Evolutionary conservation across 352 stramenopile genomes (phyloP).

Genomic region (Phytophthora macrochlamydospora): DNA sequence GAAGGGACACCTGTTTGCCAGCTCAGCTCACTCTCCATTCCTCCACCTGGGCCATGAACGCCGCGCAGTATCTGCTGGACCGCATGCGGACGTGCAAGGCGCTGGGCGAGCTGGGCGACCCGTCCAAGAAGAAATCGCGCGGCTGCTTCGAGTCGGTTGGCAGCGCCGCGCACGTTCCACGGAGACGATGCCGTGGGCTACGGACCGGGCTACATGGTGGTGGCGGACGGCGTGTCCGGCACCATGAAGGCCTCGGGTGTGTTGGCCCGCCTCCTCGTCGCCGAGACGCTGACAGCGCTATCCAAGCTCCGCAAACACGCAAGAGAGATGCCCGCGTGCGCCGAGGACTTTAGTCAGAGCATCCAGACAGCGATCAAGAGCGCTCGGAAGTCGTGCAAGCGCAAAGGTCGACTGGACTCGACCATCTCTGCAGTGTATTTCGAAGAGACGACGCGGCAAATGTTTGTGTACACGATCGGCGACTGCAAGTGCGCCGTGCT

Average conservation of each 20-base stretch:
- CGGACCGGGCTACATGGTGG: constrained; percentile 84
- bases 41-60: constrained; percentile 46
- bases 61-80: constrained; percentile 70
- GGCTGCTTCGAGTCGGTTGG: constrained; percentile 81
- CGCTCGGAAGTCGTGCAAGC: constrained; percentile 71
- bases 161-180: constrained; percentile 78
- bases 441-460: constrained; percentile 65
- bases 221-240: constrained; percentile 85
- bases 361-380: constrained; percentile 78
- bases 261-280: constrained; percentile 76
- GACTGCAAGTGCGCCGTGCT: constrained; percentile 90
- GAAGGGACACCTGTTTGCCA: constrained; percentile 5
- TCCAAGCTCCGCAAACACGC: constrained; percentile 73
- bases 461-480: constrained; percentile 88
- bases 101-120: constrained; percentile 41
- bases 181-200: constrained; percentile 89
- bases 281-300: constrained; percentile 74
- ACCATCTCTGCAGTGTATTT: constrained; percentile 86
- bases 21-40: constrained; percentile 11
- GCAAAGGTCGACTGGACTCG: constrained; percentile 84
- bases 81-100: constrained; percentile 79
- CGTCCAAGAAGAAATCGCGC: constrained; percentile 16
- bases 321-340: constrained; percentile 56
- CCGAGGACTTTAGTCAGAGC: constrained; percentile 62
- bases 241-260: constrained; percentile 87